Base-by-base conservation (phyloP, 129 eudicot species). In the Cynara cardunculus region DNA sequence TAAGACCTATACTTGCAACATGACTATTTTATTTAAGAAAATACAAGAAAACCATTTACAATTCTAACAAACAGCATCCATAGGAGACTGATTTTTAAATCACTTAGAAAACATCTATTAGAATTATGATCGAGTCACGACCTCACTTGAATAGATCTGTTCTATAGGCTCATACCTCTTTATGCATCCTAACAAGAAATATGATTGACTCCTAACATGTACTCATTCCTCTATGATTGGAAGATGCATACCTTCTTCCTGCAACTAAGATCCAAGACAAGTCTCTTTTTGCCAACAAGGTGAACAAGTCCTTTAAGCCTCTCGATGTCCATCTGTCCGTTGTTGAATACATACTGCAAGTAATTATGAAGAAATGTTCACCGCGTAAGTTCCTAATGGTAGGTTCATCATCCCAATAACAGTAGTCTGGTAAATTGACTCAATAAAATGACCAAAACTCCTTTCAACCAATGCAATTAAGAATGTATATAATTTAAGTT, bases 211-310 rank as follows among this genome's bases (percentile, higher is more conserved):
- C 16, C 14, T 10, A 16, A 21, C 27, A 72, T 49, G 53, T 41
- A 76, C 32, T 25, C 59, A 26, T 2, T 10, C 34, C 22, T 5
- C 66, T 26, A 25, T 12, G 68, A 28, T 41, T 27, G 67, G 32
- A 74, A 24, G 39, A 73, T 26, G 66, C 10, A 59, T 84, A 95
- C 99, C 97, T 95, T 95, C 87, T 92, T 95, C 74, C 99, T 89
- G 91, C 99, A 95, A 86, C 99, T 92, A 73, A 95, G 94, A 84
- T 95, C 99, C 87, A 92, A 86, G 18, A 95, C 97, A 67, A 95
- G 89, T 84, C 99, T 90, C 70, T 88, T 76, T 86, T 88, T 95
- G 16, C 97, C 97, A 80, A 95, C 91, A 76, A 87, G 39, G 70
- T 74, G 74, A 70, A 91, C 88, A 76, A 95, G 94, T 81, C 86